Evolutionary conservation across 345 rosid species (phyloP).

Genomic region (Eucalyptus tenuipes): DNA sequence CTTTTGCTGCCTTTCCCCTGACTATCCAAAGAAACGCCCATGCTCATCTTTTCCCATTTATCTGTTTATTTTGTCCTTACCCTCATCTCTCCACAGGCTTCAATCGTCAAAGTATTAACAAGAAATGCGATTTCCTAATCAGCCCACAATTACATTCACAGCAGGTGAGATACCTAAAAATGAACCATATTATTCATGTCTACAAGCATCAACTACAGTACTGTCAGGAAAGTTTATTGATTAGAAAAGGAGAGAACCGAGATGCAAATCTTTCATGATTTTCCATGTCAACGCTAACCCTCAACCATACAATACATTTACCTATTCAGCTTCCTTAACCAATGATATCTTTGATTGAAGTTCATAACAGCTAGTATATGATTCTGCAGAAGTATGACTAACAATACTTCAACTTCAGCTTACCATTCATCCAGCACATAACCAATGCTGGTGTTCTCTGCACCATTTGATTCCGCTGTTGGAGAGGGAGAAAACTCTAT

Average conservation of each 20-base stretch:
- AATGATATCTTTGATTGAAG: not conserved
- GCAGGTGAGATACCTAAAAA: not conserved
- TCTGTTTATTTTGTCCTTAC: not conserved
- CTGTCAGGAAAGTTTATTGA: not conserved
- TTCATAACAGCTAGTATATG: not conserved
- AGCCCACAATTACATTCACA: not conserved
- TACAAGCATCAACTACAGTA: not conserved
- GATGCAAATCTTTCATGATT: not conserved
- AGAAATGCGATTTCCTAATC: not conserved
- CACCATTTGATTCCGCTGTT: slow-evolving; percentile 10
- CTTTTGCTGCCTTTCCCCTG: not conserved
- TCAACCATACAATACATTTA: not conserved
- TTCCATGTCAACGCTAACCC: not conserved
- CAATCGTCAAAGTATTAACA: not conserved
- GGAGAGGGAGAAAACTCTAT: slow-evolving; percentile 14
- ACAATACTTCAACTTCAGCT: slow-evolving; percentile 4
- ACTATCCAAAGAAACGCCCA: not conserved
- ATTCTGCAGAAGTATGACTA: not conserved
- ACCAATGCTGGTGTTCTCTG: slow-evolving; percentile 31
- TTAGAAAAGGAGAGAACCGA: not conserved
- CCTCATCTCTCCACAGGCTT: not conserved
- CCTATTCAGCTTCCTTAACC: not conserved
- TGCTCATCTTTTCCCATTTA: not conserved
- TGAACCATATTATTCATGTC: not conserved
- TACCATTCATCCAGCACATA: slow-evolving; percentile 85